Base-by-base conservation (phyloP, 495 filamentous ascomycete species). In the Massariosphaeria phaeospora region DNA sequence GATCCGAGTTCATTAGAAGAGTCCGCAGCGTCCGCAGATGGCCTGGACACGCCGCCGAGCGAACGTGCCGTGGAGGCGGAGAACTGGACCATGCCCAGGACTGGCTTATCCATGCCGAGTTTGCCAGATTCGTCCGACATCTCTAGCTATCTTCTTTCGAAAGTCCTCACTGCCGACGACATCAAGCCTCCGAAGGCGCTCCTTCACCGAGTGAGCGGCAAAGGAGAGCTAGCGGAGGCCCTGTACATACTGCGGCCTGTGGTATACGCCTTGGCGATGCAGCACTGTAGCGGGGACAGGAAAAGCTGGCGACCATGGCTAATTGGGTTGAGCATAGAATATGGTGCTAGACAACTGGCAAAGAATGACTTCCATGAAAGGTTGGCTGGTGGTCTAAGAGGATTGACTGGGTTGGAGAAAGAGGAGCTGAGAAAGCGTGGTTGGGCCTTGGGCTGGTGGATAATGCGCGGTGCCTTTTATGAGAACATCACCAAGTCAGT, bases 401-500 rank as follows among this genome's bases (percentile, higher is more conserved):
- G 84, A 12, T 67, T 90, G 47, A 95, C 90, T 12, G 83, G 82
- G 15, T 76, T 98, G 9, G 93, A 97, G 76, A 79, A 80, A 41
- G 91, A 95, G 64, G 90, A 96, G 70, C 76, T 91, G 77, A 78
- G 71, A 62, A 86, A 87, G 66, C 76, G 93, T 39, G 89, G 86
- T 33, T 95, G 89, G 89, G 83, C 81, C 0, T 82, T 96, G 76
- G 82, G 83, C 15, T 96, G 94, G 93, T 98, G 93, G 93, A 72
- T 78, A 15, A 87, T 97, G 86, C 79, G 91, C 25, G 93, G 93
- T 2, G 91, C 91, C 7, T 96, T 96, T 62, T 98, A 96, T 71
- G 87, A 96, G 68, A 88, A 91, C 64, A 75, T 96, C 45, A 96
- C 89, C 27, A 91, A 89, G 83, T 85, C 75, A 33, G 69, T 64